Percentiles rank a stretch among this genome's conserved stretches.
phyloP scores from a whole-genome alignment of 2,329 filamentous ascomycete species.

The Aspergillus ochraceoroseus region DNA sequence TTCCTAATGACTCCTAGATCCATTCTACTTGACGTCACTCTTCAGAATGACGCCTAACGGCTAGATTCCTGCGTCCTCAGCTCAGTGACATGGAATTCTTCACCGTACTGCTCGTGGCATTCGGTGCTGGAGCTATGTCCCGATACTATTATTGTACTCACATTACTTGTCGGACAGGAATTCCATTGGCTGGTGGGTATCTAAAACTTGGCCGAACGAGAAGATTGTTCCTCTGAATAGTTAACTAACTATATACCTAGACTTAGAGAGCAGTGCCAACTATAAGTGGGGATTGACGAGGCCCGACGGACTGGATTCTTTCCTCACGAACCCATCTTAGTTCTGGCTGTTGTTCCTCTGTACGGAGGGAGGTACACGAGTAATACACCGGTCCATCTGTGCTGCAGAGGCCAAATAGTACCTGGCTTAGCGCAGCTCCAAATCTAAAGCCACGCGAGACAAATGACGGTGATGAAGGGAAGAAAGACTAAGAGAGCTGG shows the following conservation, averaged over 20 bases:
- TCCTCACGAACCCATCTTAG: not conserved
- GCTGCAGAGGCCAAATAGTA: constrained; percentile 18
- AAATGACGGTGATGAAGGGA: constrained; percentile 14
- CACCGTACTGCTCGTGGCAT: too few relatives aligned
- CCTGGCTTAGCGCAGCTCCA: constrained; percentile 20
- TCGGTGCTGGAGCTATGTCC: not conserved
- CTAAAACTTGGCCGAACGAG: too few relatives aligned
- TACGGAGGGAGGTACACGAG: not conserved
- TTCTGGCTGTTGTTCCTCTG: not conserved
- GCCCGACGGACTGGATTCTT: constrained; percentile 14
- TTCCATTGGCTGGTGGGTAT: too few relatives aligned
- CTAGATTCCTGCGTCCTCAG: too few relatives aligned
- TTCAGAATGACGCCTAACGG: constrained; percentile 3
- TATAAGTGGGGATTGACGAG: constrained; percentile 12
- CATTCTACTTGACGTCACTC: constrained; percentile 16
- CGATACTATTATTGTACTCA: too few relatives aligned
- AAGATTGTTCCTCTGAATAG: constrained; percentile 6
- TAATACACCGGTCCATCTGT: constrained; percentile 5
- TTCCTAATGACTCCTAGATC: too few relatives aligned
- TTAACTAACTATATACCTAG: too few relatives aligned
- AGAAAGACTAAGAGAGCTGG: constrained; percentile 16
- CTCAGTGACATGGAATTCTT: too few relatives aligned
- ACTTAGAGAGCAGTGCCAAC: constrained; percentile 14
- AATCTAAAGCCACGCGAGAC: constrained; percentile 26
- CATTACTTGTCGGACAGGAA: too few relatives aligned